Conservation (phyloP, 2,329 filamentous ascomycete genomes). For the Nigrospora osmanthi region DNA sequence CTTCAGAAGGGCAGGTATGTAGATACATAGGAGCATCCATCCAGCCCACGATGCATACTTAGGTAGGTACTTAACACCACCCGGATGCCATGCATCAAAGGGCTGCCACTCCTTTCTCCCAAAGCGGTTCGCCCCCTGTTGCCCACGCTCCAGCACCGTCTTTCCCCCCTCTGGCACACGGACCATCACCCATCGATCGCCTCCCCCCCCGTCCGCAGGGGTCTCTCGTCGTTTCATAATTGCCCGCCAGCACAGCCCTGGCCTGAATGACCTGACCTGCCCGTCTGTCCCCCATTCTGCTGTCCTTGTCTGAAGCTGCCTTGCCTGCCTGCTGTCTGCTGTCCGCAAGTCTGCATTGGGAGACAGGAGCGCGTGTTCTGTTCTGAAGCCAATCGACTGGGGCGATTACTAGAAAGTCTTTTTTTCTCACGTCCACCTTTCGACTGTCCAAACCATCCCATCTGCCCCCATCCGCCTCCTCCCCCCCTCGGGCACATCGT, state of each 20-base stretch:
- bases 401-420: too few species aligned
- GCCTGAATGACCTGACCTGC: not conserved
- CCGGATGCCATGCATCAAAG: too few species aligned
- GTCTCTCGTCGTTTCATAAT: constrained; percentile 1
- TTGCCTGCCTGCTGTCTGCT: not conserved
- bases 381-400: not conserved
- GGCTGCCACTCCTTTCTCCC: too few species aligned
- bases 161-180: not conserved
- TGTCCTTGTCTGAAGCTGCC: not conserved
- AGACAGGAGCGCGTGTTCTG: not conserved
- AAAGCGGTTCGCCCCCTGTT: too few species aligned
- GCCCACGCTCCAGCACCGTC: not conserved
- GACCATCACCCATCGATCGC: constrained; percentile 1
- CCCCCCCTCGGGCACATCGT: not conserved
- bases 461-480: not conserved
- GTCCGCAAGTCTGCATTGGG: not conserved
- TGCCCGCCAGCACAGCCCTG: not conserved
- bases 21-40: too few species aligned
- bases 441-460: too few species aligned
- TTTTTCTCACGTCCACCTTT: too few species aligned
- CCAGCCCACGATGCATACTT: too few species aligned
- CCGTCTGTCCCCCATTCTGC: not conserved
- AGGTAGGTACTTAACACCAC: too few species aligned
- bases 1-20: too few species aligned
- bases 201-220: constrained; percentile 1